Conservation (phyloP, 1,139 yeast species). For the Trichomonascaceae sp. region DNA sequence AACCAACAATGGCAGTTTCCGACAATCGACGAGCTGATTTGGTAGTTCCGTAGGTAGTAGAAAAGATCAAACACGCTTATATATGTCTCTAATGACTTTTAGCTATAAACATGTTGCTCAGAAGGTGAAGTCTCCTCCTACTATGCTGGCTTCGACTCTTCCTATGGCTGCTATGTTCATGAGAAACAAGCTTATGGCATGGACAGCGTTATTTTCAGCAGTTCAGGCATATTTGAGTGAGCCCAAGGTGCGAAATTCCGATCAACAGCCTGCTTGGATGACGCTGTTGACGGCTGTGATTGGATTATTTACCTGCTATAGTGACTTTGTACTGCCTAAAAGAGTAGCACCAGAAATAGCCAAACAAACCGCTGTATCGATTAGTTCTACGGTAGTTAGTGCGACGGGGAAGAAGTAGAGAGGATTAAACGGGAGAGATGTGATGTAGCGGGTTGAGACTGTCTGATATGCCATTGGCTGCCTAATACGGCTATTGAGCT, state of each 20-base stretch:
- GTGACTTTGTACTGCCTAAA: constrained; percentile 33
- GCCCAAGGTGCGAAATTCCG: constrained; percentile 34
- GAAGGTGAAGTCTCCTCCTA: constrained; percentile 21
- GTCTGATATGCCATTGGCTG: too few relatives aligned
- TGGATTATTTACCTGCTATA: constrained; percentile 31
- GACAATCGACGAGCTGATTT: constrained; percentile 31
- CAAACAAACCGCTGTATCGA: constrained; percentile 8
- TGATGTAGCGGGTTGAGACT: too few relatives aligned
- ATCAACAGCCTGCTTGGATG: constrained; percentile 32
- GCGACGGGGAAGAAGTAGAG: neutral
- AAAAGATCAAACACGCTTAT: too few relatives aligned
- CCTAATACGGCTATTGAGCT: too few relatives aligned
- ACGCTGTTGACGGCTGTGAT: constrained; percentile 28
- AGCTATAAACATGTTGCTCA: constrained; percentile 28
- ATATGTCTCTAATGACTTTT: neutral
- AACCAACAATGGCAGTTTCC: constrained; percentile 12
- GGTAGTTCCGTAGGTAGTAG: constrained; percentile 20
- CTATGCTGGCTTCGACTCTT: constrained; percentile 46
- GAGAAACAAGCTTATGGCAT: constrained; percentile 45
- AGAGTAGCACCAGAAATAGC: constrained; percentile 19
- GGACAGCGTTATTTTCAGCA: constrained; percentile 51
- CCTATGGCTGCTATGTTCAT: constrained; percentile 64
- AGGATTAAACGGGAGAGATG: neutral
- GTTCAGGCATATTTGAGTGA: constrained; percentile 48
- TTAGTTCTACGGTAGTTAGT: constrained; percentile 9